A percentile compares a stretch with the other conserved stretches of the same genome.
Evolutionary conservation across 2,329 filamentous ascomycete species (phyloP).

Genomic region (Stagonosporopsis rhizophila): DNA sequence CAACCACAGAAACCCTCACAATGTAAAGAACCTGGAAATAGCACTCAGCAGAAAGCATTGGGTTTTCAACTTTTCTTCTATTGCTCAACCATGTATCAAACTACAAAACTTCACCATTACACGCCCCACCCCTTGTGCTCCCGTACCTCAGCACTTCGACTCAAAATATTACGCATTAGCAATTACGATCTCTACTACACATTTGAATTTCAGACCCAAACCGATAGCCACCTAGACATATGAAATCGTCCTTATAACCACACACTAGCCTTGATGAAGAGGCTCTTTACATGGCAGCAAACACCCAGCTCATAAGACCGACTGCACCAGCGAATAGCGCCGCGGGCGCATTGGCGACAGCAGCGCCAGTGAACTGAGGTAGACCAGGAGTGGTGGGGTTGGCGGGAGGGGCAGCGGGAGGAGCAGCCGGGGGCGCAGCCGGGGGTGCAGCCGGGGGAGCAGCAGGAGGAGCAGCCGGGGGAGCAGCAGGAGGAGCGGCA

Average conservation of each 20-base stretch:
- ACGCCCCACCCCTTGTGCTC: no score
- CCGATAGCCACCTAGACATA: constrained; percentile 7
- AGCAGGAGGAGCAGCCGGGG: constrained; percentile 1
- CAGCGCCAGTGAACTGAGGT: constrained; percentile 16
- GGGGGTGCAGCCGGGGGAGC: background rate
- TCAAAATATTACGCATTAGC: background rate
- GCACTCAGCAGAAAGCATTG: no score
- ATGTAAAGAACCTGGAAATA: no score
- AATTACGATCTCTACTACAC: background rate
- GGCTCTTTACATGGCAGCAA: constrained; percentile 17
- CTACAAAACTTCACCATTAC: background rate
- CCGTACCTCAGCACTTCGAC: background rate
- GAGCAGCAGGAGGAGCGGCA: background rate
- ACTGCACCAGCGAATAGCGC: constrained; percentile 14
- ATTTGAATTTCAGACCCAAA: background rate
- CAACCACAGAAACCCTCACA: no score
- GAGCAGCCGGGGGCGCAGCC: background rate
- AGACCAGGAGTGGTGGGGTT: background rate
- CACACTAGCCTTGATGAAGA: background rate
- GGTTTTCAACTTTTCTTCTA: no score
- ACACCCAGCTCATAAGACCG: constrained; percentile 17
- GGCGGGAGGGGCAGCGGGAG: background rate
- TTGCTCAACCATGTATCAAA: no score
- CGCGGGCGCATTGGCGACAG: constrained; percentile 8
- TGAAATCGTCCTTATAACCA: background rate